A percentile compares a stretch with the other conserved stretches of the same genome.
These are phyloP conservation scores for Jamesozyma rosinii DNA, from an alignment of 805 yeast genomes.

Conservation along the genomic window DNA sequence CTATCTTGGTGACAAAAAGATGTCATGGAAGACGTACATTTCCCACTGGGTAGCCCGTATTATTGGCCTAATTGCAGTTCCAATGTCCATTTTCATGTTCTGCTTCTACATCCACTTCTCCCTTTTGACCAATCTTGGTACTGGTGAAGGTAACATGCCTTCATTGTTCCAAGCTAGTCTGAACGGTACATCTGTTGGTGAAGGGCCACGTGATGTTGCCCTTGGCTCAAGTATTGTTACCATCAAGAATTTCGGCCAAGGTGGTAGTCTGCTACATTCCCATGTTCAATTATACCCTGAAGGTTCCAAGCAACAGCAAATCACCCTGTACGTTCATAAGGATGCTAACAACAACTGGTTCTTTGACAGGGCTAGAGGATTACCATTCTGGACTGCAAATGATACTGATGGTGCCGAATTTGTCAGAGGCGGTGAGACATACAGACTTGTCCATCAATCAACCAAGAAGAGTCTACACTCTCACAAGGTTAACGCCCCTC, in stretches of 20 bases:
- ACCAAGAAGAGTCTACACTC: conserved; percentile 77
- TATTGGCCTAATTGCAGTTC: conserved; percentile 54
- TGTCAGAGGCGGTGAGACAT: conserved; percentile 52
- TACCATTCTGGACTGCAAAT: conserved; percentile 20
- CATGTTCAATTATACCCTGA: conserved; percentile 80
- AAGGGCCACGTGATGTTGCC: conserved; percentile 65
- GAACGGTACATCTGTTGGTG: conserved; percentile 51
- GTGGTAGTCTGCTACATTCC: conserved; percentile 77
- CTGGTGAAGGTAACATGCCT: conserved; percentile 76
- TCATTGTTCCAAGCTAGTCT: conserved; percentile 75
- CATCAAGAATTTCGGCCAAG: conserved; percentile 55
- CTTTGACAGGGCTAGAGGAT: conserved; percentile 49
- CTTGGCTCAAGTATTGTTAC: conserved; percentile 45
- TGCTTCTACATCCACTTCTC: conserved; percentile 72
- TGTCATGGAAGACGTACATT: conserved; percentile 42
- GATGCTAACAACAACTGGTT: conserved; percentile 81
- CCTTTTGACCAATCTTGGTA: conserved; percentile 61
- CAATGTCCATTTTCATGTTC: conserved; percentile 51
- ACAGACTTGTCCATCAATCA: conserved; percentile 61
- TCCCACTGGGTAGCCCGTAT: conserved; percentile 62
- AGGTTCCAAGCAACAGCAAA: conserved; percentile 89
- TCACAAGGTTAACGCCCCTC: conserved; percentile 70
- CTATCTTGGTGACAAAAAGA: conserved; percentile 58
- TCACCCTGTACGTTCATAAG: conserved; percentile 84
- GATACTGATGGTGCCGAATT: conserved; percentile 29